Evolutionary conservation across 495 filamentous ascomycete species (phyloP).

Genomic region (Patellaria atrata): DNA sequence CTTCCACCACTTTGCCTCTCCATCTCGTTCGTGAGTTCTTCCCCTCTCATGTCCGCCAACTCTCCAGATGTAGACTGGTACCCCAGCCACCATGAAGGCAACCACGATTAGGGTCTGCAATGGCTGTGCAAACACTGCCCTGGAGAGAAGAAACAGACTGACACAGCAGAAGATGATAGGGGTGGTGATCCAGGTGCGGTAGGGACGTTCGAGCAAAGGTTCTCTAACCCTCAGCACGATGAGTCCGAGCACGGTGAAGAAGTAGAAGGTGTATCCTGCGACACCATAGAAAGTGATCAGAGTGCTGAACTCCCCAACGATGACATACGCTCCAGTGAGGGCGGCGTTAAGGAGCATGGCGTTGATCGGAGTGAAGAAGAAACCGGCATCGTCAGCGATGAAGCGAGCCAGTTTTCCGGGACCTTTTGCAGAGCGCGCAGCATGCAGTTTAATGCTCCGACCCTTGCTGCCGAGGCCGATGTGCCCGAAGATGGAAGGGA

Average conservation of each 20-base stretch:
- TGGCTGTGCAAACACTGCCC: slow-evolving; percentile 81
- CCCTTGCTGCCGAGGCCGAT: slow-evolving; percentile 45
- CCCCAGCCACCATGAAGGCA: slow-evolving; percentile 64
- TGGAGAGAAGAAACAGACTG: slow-evolving; percentile 74
- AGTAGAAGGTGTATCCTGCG: slow-evolving; percentile 93
- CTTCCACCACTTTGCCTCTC: slow-evolving; percentile 38
- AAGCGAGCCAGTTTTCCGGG: slow-evolving; percentile 11
- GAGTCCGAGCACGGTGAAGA: slow-evolving; percentile 82
- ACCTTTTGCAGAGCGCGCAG: slow-evolving; percentile 3
- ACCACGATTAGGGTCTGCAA: slow-evolving; percentile 76
- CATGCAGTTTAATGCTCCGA: slow-evolving; percentile 20
- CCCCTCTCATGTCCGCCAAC: slow-evolving; percentile 37
- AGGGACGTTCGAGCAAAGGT: slow-evolving; percentile 75
- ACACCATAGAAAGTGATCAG: slow-evolving; percentile 95
- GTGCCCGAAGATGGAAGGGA: slow-evolving; percentile 68
- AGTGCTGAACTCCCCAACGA: slow-evolving; percentile 80
- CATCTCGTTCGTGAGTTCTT: slow-evolving; percentile 7
- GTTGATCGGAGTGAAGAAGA: slow-evolving; percentile 75
- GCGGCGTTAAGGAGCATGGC: slow-evolving; percentile 68
- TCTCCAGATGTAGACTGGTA: slow-evolving; percentile 81
- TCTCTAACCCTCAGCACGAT: slow-evolving; percentile 84
- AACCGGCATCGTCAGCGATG: slow-evolving; percentile 26
- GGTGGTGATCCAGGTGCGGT: slow-evolving; percentile 89
- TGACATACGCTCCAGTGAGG: slow-evolving; percentile 60
- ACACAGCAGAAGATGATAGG: slow-evolving; percentile 98